These are phyloP conservation scores for Didymella sp. DNA, from an alignment of 2,329 filamentous ascomycete genomes.

Conservation along the genomic window DNA sequence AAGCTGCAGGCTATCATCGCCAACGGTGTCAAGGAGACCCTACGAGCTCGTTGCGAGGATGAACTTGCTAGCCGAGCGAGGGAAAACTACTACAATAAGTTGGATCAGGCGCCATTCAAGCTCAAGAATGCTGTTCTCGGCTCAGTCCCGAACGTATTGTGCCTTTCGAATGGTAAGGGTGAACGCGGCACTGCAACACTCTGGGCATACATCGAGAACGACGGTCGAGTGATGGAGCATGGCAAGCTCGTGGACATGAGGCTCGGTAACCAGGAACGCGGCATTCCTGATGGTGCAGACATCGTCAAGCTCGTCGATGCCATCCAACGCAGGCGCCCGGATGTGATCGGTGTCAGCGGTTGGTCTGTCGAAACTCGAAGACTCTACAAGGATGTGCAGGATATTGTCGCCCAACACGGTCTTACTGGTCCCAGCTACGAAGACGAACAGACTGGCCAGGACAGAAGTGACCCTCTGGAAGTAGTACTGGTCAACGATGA, in stretches of 20 bases:
- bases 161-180: conserved; percentile 85
- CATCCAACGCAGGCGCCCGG: conserved; percentile 79
- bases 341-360: conserved; percentile 88
- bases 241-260: conserved; percentile 84
- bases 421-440: conserved; percentile 83
- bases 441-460: conserved; percentile 73
- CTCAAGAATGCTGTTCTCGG: conserved; percentile 91
- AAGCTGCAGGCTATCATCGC: conserved; percentile 85
- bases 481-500: conserved; percentile 95
- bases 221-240: conserved; percentile 86
- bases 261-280: conserved; percentile 69
- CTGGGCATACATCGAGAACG: conserved; percentile 94
- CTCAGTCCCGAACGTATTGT: conserved; percentile 84
- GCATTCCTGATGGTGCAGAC: conserved; percentile 68
- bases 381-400: conserved; percentile 80
- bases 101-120: conserved; percentile 96
- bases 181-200: conserved; percentile 80
- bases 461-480: conserved; percentile 80
- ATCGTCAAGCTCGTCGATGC: conserved; percentile 78
- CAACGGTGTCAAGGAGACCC: conserved; percentile 91
- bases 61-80: conserved; percentile 86
- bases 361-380: conserved; percentile 87
- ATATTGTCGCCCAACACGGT: conserved; percentile 77
- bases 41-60: conserved; percentile 93
- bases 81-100: conserved; percentile 84